Base-by-base conservation (phyloP, 2,329 filamentous ascomycete species). In the Alternaria solani region DNA sequence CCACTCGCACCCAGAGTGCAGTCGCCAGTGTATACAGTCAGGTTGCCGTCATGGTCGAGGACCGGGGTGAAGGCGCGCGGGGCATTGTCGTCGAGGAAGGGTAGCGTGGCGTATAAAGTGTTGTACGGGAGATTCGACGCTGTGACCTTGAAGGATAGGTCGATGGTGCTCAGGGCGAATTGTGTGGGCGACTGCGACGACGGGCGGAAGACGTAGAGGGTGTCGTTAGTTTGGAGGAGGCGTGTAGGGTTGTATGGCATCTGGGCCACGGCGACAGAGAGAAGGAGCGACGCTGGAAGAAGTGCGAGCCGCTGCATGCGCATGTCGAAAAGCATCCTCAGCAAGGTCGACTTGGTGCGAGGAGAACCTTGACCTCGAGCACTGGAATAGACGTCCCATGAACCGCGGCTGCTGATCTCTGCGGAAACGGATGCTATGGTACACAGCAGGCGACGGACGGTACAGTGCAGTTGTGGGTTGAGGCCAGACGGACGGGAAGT, bases 191-290 rank as follows among this genome's bases (percentile, higher is more conserved):
- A 81, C 48, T 70, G 57, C 38, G 83, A 79, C 32, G 79, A 81
- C 12, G 90, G 85, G 34, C 84, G 82, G 69, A 97, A 88, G 65
- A 94, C 84, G 77, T 95, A 96, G 60, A 88, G 88, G 32, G 87
- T 75, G 18, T 87, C 82, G 62, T 78, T 76, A 54, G 81, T 80
- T 46, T 88, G 83, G 59, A 94, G 85, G 53, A 96, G 85, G 30
- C 86, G 88, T 0, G 93, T 93, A 3, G 92, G 91, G 56, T 89
- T 88, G 81, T 96, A 96, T 26, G 92, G 93, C 53, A 93, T 84
- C 49, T 81, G 76, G 41, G 81, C 79, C n/a, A 53, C 43, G 25
- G 30, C 42, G 18, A 25, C 43, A 14, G 52, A 38, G 18, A 47
- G 25, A 28, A 51, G 38, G 9, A 55, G 57, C 30, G 46, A 28